Evolutionary conservation across 306 rosid species (phyloP).

Genomic region (Rosa lucieae): DNA sequence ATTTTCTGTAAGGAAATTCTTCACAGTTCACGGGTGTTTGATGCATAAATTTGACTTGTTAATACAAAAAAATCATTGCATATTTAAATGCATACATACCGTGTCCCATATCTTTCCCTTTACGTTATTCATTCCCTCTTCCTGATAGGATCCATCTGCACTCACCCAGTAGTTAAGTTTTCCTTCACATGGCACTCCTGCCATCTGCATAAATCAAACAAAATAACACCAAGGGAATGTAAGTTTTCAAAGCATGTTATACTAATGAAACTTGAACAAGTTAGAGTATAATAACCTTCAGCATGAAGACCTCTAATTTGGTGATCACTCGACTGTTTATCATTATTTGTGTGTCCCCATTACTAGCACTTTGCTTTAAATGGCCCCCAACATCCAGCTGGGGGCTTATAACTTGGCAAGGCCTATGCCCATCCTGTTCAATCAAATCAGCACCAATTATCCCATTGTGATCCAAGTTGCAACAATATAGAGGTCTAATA

Average conservation of each 20-base stretch:
- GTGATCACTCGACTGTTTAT: slow-evolving; percentile 64
- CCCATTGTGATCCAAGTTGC: slow-evolving; percentile 15
- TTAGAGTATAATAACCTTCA: slow-evolving; percentile 45
- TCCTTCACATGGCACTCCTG: slow-evolving; percentile 78
- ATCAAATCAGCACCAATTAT: slow-evolving; percentile 26
- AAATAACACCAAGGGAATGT: slow-evolving; percentile 3
- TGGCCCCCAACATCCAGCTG: slow-evolving; percentile 51
- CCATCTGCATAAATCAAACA: slow-evolving; percentile 45
- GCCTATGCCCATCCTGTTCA: slow-evolving; percentile 60
- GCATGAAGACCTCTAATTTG: slow-evolving; percentile 49
- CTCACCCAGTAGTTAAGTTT: slow-evolving; percentile 60
- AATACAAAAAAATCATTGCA: slow-evolving; percentile 24
- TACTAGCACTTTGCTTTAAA: slow-evolving; percentile 48
- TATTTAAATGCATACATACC: slow-evolving; percentile 38
- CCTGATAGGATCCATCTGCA: slow-evolving; percentile 67
- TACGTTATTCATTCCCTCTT: slow-evolving; percentile 69
- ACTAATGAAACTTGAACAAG: slow-evolving; percentile 5
- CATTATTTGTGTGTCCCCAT: slow-evolving; percentile 60
- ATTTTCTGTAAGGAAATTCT: slow-evolving; percentile 37
- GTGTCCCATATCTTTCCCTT: slow-evolving; percentile 67
- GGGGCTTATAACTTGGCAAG: slow-evolving; percentile 65
- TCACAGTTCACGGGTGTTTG: slow-evolving; percentile 13
- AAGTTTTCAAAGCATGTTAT: neutral
- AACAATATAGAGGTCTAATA: neutral
- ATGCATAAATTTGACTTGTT: neutral